Evolutionary conservation across 2,329 filamentous ascomycete genomes (phyloP).

Genomic region (Dothideomycetidae sp.): DNA sequence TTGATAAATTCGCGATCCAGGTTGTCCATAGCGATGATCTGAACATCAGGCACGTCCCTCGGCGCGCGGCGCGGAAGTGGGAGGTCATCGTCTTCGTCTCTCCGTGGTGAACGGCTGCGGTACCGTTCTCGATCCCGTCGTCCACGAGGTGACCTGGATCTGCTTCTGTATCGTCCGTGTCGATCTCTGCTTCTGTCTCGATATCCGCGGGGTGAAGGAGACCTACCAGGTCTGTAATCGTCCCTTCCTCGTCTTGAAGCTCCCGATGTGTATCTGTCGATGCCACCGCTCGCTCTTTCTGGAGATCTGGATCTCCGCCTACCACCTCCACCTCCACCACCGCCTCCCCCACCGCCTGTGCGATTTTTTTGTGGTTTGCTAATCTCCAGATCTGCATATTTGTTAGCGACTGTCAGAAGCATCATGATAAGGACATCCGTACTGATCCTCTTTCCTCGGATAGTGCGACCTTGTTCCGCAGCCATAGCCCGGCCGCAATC

Average conservation of each 20-base stretch:
- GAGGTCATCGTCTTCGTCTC: constrained; percentile 47
- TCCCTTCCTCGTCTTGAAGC: constrained; percentile 34
- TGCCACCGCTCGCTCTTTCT: constrained; percentile 21
- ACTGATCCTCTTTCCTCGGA: constrained; percentile 90
- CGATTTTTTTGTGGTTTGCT: constrained; percentile 61
- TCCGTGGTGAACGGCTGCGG: constrained; percentile 43
- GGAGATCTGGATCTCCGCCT: constrained; percentile 25
- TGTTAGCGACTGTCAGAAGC: constrained; percentile 20
- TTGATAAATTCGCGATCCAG: constrained; percentile 65
- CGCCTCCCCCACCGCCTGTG: constrained; percentile 22
- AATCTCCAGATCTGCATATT: constrained; percentile 62
- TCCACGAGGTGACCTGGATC: constrained; percentile 27
- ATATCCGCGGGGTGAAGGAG: constrained; percentile 31
- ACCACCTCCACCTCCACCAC: constrained; percentile 29
- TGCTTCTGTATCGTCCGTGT: constrained; percentile 23
- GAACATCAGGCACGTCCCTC: constrained; percentile 71
- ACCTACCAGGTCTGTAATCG: constrained; percentile 40
- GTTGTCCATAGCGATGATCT: constrained; percentile 69
- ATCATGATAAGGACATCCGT: constrained; percentile 29
- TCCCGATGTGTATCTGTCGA: constrained; percentile 42
- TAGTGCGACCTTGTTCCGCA: constrained; percentile 62
- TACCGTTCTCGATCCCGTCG: constrained; percentile 33
- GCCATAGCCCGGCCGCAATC: constrained; percentile 65
- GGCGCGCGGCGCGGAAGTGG: constrained; percentile 61
- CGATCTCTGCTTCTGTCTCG: constrained; percentile 24